Evolutionary conservation across 306 rosid genomes (phyloP).

Genomic region (Acacia crassicarpa): DNA sequence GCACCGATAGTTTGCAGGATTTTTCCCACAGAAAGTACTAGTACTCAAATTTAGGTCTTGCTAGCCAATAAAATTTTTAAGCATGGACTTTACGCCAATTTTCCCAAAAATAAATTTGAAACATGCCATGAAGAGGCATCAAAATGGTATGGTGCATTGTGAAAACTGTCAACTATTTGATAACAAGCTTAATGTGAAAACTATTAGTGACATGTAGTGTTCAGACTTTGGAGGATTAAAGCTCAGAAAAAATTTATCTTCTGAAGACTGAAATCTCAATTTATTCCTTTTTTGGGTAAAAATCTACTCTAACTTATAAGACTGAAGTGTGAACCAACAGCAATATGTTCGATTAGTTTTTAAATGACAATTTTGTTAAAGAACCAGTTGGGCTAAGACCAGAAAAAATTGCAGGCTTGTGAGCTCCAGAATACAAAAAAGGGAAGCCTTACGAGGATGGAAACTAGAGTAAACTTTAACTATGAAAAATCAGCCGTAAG

Average conservation of each 20-base stretch:
- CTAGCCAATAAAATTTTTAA: no score
- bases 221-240: not conserved
- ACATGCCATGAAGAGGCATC: not conserved
- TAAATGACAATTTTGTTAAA: not conserved
- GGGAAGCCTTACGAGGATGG: constrained; percentile 66
- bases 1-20: no score
- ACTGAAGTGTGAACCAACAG: not conserved
- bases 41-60: no score
- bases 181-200: not conserved
- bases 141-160: not conserved
- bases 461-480: constrained; percentile 49
- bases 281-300: not conserved
- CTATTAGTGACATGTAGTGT: not conserved
- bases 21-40: no score
- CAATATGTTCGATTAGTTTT: not conserved
- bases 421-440: constrained; percentile 47
- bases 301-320: not conserved
- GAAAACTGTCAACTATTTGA: not conserved
- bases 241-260: not conserved
- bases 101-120: not conserved
- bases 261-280: not conserved
- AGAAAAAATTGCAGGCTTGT: constrained; percentile 60
- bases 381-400: constrained; percentile 11
- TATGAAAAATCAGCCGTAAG: constrained; percentile 32
- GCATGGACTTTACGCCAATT: no score